phyloP scores from a whole-genome alignment of 768 basidiomycete genomes.

The Dentipellis fragilis region DNA sequence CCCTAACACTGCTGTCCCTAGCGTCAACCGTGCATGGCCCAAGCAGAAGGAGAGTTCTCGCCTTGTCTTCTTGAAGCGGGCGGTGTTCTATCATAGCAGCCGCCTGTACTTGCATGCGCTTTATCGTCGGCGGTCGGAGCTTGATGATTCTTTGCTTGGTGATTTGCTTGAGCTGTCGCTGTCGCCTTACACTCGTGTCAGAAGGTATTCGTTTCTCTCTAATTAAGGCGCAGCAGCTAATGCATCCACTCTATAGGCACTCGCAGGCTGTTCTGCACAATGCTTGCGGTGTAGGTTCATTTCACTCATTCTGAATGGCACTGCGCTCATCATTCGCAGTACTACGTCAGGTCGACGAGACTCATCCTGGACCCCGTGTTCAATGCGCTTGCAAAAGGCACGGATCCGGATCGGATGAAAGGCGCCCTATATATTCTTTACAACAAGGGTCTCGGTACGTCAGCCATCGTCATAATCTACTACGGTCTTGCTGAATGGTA shows the following conservation, averaged over 20 bases:
- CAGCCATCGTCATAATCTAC: neutral
- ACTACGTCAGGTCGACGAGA: conserved; percentile 59
- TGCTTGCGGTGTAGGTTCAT: conserved; percentile 46
- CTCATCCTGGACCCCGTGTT: conserved; percentile 52
- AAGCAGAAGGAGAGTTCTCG: conserved; percentile 72
- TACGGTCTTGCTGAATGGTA: conserved; percentile 4
- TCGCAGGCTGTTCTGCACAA: conserved; percentile 57
- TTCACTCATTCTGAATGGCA: neutral
- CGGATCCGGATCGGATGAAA: conserved; percentile 90
- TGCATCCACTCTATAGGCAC: conserved; percentile 33
- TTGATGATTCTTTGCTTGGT: conserved; percentile 61
- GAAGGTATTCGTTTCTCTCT: conserved; percentile 39
- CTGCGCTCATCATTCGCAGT: neutral
- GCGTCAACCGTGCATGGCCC: conserved; percentile 55
- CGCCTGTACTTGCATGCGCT: conserved; percentile 70
- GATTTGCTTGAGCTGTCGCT: conserved; percentile 69
- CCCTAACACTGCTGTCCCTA: conserved; percentile 19
- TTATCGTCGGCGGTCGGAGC: conserved; percentile 59
- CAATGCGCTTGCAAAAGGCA: conserved; percentile 56
- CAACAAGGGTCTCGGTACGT: conserved; percentile 59
- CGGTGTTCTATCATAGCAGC: conserved; percentile 67
- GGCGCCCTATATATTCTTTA: conserved; percentile 79
- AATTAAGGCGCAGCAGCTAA: neutral
- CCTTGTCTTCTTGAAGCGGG: conserved; percentile 64
- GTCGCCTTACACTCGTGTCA: conserved; percentile 69